Evolutionary conservation across 495 filamentous ascomycete genomes (phyloP).

Genomic region (Margaritispora aquatica): DNA sequence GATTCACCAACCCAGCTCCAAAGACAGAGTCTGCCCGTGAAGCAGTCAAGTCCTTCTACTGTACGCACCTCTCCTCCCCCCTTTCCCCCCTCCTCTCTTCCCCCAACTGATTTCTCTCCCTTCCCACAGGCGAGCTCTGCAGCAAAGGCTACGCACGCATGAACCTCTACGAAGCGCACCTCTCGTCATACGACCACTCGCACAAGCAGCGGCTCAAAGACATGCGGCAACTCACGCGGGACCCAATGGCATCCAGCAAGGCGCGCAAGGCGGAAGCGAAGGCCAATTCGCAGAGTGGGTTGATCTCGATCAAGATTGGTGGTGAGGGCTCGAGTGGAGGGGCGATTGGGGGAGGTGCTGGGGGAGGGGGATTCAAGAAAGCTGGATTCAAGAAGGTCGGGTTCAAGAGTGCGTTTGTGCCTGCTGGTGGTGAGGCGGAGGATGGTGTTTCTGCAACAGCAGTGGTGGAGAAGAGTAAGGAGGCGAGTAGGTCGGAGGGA

Average conservation of each 20-base stretch:
- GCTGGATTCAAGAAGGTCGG: constrained; percentile 51
- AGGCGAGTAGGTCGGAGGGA: constrained; percentile 17
- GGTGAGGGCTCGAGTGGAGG: too few relatives aligned
- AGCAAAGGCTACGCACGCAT: constrained; percentile 63
- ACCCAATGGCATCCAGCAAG: constrained; percentile 49
- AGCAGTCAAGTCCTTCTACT: constrained; percentile 86
- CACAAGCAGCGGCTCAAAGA: constrained; percentile 63
- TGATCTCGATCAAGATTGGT: constrained; percentile 53
- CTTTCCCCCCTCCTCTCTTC: neutral
- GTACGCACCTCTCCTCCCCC: constrained; percentile 29
- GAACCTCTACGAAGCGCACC: constrained; percentile 66
- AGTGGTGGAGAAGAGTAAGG: constrained; percentile 12
- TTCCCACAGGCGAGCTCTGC: constrained; percentile 48
- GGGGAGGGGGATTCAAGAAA: constrained; percentile 24
- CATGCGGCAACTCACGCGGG: constrained; percentile 58
- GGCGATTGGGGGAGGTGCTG: constrained; percentile 2
- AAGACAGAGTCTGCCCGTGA: constrained; percentile 82
- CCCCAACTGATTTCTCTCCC: neutral
- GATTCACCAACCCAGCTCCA: constrained; percentile 42
- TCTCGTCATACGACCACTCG: constrained; percentile 63
- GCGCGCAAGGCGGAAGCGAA: constrained; percentile 67
- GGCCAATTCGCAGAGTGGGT: constrained; percentile 42
- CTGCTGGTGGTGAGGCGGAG: constrained; percentile 28
- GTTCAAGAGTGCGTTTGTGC: constrained; percentile 47
- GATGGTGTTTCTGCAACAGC: constrained; percentile 14